Conservation (phyloP, 1,139 yeast species). For the Pichia norvegensis region DNA sequence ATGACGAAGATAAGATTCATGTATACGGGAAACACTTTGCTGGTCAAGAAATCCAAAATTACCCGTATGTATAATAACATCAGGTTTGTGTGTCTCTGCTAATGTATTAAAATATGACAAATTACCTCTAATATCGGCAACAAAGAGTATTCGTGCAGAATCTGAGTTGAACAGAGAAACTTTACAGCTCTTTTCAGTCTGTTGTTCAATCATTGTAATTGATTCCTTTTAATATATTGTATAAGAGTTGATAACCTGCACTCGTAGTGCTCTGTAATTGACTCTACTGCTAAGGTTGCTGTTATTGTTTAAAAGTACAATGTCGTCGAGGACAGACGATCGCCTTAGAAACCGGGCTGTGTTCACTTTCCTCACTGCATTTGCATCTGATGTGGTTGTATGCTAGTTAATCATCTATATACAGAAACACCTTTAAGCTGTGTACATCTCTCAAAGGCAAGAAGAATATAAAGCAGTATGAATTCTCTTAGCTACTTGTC, state of each 20-base stretch:
- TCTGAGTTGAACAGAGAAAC: constrained; percentile 14
- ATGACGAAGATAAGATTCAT: constrained; percentile 50
- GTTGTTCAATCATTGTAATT: neutral
- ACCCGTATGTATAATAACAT: constrained; percentile 62
- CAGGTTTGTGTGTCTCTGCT: constrained; percentile 39
- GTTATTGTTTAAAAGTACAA: no score
- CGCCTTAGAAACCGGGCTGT: neutral
- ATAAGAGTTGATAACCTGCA: no score
- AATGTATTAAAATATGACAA: constrained; percentile 40
- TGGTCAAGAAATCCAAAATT: constrained; percentile 71
- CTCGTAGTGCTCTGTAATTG: no score
- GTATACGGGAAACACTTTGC: constrained; percentile 49
- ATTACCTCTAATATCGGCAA: constrained; percentile 51
- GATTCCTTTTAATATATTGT: no score
- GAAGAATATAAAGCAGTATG: neutral
- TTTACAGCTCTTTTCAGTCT: neutral
- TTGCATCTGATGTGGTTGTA: neutral
- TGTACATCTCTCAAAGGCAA: no score
- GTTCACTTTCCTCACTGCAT: neutral
- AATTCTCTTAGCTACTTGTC: neutral
- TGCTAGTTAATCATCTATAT: no score
- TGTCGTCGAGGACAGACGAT: no score
- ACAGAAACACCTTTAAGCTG: no score
- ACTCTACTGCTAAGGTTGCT: neutral
- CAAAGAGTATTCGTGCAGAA: constrained; percentile 33